Evolutionary conservation across 1,284 basidiomycete species (phyloP).

Genomic region (Chalciporus sp.): DNA sequence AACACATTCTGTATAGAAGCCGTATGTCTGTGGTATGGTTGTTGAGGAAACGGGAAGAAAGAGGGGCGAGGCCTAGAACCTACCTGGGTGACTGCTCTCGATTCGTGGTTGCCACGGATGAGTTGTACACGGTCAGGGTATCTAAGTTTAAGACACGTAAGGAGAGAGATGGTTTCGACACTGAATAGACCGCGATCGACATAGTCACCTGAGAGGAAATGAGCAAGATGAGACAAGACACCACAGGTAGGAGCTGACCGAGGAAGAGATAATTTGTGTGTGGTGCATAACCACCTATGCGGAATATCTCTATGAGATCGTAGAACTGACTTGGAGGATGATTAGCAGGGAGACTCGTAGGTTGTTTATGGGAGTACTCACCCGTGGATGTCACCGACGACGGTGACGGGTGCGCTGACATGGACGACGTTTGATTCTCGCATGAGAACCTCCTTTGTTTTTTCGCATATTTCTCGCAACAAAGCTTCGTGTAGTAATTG

Average conservation of each 20-base stretch:
- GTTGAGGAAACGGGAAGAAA: slow-evolving; percentile 24
- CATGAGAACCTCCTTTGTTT: slow-evolving; percentile 99
- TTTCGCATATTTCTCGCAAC: slow-evolving; percentile 95
- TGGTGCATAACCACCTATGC: slow-evolving; percentile 96
- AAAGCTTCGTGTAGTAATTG: slow-evolving; percentile 92
- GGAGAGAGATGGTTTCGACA: slow-evolving; percentile 96
- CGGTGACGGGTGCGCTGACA: slow-evolving; percentile 96
- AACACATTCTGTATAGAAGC: slow-evolving; percentile 98
- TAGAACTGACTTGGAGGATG: slow-evolving; percentile 87
- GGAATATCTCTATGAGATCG: slow-evolving; percentile 98
- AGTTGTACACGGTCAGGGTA: slow-evolving; percentile 98
- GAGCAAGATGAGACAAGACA: not conserved
- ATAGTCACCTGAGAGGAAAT: slow-evolving; percentile 79
- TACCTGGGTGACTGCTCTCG: slow-evolving; percentile 96
- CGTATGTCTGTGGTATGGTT: slow-evolving; percentile 77
- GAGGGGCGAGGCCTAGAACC: slow-evolving; percentile 23
- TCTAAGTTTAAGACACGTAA: slow-evolving; percentile 95
- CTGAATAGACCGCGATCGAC: slow-evolving; percentile 98
- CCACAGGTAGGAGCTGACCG: slow-evolving; percentile 52
- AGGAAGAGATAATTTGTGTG: slow-evolving; percentile 98
- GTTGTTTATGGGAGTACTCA: slow-evolving; percentile 46
- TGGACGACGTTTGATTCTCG: slow-evolving; percentile 98
- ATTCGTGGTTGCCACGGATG: slow-evolving; percentile 98
- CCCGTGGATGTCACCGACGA: slow-evolving; percentile 99
- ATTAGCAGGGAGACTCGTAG: slow-evolving; percentile 28